Conservation (phyloP, 192 early-diverging fungal genomes). For the Umbelopsis sp. region DNA sequence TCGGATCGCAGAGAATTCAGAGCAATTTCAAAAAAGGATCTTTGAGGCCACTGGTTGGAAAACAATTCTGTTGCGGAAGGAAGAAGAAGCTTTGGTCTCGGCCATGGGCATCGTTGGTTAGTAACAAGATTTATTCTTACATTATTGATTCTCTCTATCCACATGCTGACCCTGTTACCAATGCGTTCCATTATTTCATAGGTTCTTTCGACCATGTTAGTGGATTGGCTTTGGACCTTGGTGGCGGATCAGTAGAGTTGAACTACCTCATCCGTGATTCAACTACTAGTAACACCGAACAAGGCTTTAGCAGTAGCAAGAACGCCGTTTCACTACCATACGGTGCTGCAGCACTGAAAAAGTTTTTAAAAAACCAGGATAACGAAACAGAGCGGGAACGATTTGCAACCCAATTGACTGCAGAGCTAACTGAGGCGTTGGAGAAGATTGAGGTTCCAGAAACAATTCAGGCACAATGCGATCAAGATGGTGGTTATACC, state of each 20-base stretch:
- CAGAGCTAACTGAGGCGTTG: conserved; percentile 41
- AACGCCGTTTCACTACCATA: conserved; percentile 50
- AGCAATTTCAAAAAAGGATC: conserved; percentile 46
- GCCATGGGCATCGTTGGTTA: conserved; percentile 53
- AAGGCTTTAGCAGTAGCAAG: conserved; percentile 25
- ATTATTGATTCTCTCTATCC: background rate
- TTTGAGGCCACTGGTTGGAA: conserved; percentile 45
- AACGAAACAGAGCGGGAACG: conserved; percentile 10
- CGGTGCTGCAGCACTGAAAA: conserved; percentile 52
- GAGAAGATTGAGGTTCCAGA: conserved; percentile 24
- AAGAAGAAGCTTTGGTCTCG: conserved; percentile 53
- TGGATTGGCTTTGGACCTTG: conserved; percentile 57
- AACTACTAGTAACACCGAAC: conserved; percentile 12
- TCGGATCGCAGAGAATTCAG: conserved; percentile 50
- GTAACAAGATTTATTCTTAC: background rate
- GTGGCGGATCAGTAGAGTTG: conserved; percentile 58
- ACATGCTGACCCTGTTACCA: background rate
- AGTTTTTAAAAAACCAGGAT: conserved; percentile 37
- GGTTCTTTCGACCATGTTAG: conserved; percentile 52
- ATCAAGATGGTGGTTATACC: conserved; percentile 37
- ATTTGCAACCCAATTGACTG: conserved; percentile 33
- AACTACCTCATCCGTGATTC: conserved; percentile 51
- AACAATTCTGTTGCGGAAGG: conserved; percentile 42
- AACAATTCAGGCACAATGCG: conserved; percentile 22
- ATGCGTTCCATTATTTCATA: background rate